Conservation (phyloP, 2,329 filamentous ascomycete species). For the Aspergillus nomiae region DNA sequence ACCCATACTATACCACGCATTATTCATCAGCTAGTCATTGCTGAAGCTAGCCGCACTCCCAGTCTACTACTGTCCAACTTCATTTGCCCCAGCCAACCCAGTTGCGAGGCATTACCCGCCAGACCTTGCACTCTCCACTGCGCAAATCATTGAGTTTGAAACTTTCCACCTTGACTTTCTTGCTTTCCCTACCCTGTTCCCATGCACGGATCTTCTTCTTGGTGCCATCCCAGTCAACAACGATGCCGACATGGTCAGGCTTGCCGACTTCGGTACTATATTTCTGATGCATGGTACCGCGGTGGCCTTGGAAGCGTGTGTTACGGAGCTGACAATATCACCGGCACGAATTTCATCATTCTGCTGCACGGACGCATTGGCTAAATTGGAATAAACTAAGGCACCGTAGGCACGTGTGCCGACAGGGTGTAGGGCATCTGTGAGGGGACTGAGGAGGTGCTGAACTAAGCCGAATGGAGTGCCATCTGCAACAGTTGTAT, state of each 20-base stretch:
- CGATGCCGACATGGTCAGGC: slow-evolving; percentile 83
- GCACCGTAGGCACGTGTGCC: slow-evolving; percentile 90
- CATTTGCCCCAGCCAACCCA: slow-evolving; percentile 83
- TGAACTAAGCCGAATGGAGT: slow-evolving; percentile 75
- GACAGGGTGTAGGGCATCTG: slow-evolving; percentile 75
- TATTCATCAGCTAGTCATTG: slow-evolving; percentile 13
- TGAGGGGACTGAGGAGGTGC: slow-evolving; percentile 73
- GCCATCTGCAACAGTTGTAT: slow-evolving; percentile 80
- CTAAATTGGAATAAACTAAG: slow-evolving; percentile 90
- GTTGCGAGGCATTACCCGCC: slow-evolving; percentile 87
- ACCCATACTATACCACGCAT: slow-evolving; percentile 2
- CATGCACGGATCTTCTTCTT: slow-evolving; percentile 96
- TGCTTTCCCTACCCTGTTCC: slow-evolving; percentile 92
- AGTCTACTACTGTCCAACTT: not conserved
- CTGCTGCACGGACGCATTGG: slow-evolving; percentile 87
- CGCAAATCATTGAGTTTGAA: slow-evolving; percentile 90
- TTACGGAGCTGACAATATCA: slow-evolving; percentile 89
- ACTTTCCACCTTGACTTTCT: slow-evolving; percentile 91
- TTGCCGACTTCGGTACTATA: slow-evolving; percentile 88
- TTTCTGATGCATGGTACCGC: slow-evolving; percentile 92
- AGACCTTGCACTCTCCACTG: slow-evolving; percentile 94
- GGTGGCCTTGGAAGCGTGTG: slow-evolving; percentile 91
- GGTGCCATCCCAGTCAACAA: slow-evolving; percentile 96
- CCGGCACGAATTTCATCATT: slow-evolving; percentile 91
- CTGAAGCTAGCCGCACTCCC: not conserved